Base-by-base conservation (phyloP, 352 stramenopile genomes). In the Phytophthora ohioensis region DNA sequence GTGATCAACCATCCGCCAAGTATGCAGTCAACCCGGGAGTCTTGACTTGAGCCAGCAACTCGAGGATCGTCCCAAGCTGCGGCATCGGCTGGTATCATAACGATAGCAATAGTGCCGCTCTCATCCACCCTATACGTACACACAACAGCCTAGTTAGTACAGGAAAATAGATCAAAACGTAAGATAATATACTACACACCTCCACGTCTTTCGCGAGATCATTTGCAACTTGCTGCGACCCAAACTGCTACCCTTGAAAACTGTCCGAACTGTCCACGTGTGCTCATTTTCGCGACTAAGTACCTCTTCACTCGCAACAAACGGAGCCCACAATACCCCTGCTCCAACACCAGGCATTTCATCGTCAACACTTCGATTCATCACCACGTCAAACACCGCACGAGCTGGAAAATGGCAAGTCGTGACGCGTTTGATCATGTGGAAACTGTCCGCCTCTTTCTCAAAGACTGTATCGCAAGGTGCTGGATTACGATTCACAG, bases 341-440 rank as follows among this genome's bases (percentile, higher is more conserved):
- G 62, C 59, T 43, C 67, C 67, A 13, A 17, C 39, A 5, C 63
- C 51, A 4, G 45, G 45, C 34, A 62, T 53, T 35, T 77, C 64
- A 9, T 65, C 51, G 38, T 67, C 68, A 49, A 64, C 59, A 49
- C 65, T 76, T 47, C 68, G 71, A 43, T 81, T 88, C 21, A 84
- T 84, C 35, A 92, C 78, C 73, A 90, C 82, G 57, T 93, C 87
- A 56, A 92, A 94, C 32, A 93, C 64, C 0, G 87, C 85, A 11
- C 87, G 83, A 34, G 87, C 82, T 43, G 87, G 87, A 51, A 91
- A 94, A 11, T 75, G 61, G 45, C 86, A 88, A 36, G 71, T 82
- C 5, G 76, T 78, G 30, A 90, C 72, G 6, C 87, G 76, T 57
- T 94, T 94, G 53, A 92, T 51, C 74, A 90, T 86, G 52, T 75